Conservation (phyloP, 1,284 basidiomycete species). For the Cystobasidium pallidum region DNA sequence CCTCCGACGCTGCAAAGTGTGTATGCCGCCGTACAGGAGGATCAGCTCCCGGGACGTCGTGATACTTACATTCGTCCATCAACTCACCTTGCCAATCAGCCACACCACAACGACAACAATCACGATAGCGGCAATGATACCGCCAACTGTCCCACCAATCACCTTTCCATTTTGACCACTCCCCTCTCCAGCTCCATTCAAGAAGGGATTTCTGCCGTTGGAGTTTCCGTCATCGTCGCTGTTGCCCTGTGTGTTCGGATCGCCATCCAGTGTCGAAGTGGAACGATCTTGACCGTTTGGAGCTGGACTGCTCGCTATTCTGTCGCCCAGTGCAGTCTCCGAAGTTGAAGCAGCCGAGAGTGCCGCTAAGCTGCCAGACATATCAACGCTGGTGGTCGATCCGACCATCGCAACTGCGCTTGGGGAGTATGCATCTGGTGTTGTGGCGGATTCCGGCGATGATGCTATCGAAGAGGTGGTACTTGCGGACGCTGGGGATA, state of each 20-base stretch:
- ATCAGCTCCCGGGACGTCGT: background rate
- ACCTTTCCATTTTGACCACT: conserved; percentile 13
- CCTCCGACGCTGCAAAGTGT: conserved; percentile 30
- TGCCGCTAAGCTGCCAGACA: no score
- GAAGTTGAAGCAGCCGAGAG: background rate
- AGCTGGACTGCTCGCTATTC: background rate
- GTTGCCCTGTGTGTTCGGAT: background rate
- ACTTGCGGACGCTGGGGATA: background rate
- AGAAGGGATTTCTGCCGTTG: conserved; percentile 22
- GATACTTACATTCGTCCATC: background rate
- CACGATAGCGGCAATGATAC: conserved; percentile 31
- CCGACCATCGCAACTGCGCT: background rate
- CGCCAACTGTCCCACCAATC: conserved; percentile 31
- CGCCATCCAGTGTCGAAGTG: background rate
- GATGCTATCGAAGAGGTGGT: background rate
- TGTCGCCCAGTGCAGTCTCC: background rate
- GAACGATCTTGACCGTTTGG: background rate
- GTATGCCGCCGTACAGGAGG: no score
- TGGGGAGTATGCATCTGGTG: background rate
- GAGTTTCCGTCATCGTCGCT: background rate
- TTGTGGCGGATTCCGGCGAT: background rate
- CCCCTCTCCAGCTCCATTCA: conserved; percentile 23
- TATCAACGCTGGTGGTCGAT: background rate
- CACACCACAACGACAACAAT: conserved; percentile 29
- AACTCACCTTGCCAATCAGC: conserved; percentile 41